These are phyloP conservation scores for Pichia phayaonensis DNA, from an alignment of 805 yeast genomes.

Conservation along the genomic window DNA sequence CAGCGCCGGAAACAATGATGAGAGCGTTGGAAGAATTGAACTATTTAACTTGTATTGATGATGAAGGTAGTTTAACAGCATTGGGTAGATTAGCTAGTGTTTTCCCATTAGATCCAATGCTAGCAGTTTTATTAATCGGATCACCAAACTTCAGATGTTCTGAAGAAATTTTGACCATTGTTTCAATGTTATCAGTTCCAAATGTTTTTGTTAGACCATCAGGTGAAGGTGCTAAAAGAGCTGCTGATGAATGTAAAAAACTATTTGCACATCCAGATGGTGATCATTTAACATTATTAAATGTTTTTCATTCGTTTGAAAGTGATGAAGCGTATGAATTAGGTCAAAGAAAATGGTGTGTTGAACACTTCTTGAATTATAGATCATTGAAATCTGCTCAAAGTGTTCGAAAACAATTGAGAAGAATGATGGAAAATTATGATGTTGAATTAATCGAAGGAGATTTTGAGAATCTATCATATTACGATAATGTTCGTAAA, in stretches of 20 bases:
- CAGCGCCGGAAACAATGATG: constrained; percentile 99
- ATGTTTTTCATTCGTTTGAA: constrained; percentile 79
- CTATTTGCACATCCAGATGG: constrained; percentile 90
- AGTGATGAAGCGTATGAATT: constrained; percentile 61
- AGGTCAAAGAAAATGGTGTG: constrained; percentile 79
- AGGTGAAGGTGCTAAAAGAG: constrained; percentile 69
- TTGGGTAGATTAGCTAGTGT: constrained; percentile 85
- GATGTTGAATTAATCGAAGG: constrained; percentile 69
- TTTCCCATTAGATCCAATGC: constrained; percentile 92
- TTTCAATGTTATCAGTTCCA: constrained; percentile 88
- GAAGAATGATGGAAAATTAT: constrained; percentile 72
- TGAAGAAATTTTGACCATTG: constrained; percentile 79
- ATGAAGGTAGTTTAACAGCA: constrained; percentile 84
- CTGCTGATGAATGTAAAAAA: constrained; percentile 87
- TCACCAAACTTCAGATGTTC: constrained; percentile 83
- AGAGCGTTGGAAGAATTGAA: constrained; percentile 93
- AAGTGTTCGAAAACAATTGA: constrained; percentile 76
- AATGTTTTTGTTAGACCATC: constrained; percentile 92
- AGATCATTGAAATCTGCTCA: constrained; percentile 83
- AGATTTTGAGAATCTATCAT: constrained; percentile 53
- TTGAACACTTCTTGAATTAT: constrained; percentile 77
- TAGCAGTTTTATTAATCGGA: constrained; percentile 87
- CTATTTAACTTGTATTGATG: constrained; percentile 81
- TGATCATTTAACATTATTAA: constrained; percentile 85
- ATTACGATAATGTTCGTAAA: constrained; percentile 72